Evolutionary conservation across 2,329 filamentous ascomycete species (phyloP).

Genomic region (Diaporthe nobilis): DNA sequence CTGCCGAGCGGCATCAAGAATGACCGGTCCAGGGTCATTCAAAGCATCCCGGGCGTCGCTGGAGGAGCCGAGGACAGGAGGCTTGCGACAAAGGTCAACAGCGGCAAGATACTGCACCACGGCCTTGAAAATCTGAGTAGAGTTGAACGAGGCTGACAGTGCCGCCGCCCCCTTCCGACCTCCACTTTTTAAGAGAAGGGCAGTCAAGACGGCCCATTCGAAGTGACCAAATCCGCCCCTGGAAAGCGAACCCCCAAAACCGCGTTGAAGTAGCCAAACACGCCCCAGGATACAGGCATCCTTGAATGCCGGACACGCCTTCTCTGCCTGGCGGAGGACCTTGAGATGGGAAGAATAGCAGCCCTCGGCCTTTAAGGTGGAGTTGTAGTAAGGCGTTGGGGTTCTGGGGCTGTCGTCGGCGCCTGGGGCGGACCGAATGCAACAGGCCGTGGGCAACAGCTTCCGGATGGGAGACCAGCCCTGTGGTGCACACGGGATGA

Average conservation of each 20-base stretch:
- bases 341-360: conserved; percentile 82
- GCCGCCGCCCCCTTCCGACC: conserved; percentile 78
- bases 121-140: conserved; percentile 95
- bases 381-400: conserved; percentile 90
- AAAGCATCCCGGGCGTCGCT: conserved; percentile 58
- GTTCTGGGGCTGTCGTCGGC: conserved; percentile 53
- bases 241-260: conserved; percentile 78
- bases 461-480: conserved; percentile 80
- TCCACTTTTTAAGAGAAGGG: conserved; percentile 84
- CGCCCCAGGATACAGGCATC: conserved; percentile 90
- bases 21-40: conserved; percentile 70
- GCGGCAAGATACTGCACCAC: conserved; percentile 87
- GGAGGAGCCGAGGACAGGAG: conserved; percentile 67
- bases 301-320: conserved; percentile 78
- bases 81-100: conserved; percentile 78
- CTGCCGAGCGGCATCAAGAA: conserved; percentile 82
- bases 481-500: conserved; percentile 82
- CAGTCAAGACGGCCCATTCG: conserved; percentile 88
- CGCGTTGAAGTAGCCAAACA: conserved; percentile 90
- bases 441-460: conserved; percentile 77
- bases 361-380: conserved; percentile 83
- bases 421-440: conserved; percentile 70
- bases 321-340: conserved; percentile 77
- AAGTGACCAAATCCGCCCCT: conserved; percentile 92
- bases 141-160: conserved; percentile 85